Conservation (phyloP, 768 basidiomycete genomes). For the Leccinum longicurvipes region DNA sequence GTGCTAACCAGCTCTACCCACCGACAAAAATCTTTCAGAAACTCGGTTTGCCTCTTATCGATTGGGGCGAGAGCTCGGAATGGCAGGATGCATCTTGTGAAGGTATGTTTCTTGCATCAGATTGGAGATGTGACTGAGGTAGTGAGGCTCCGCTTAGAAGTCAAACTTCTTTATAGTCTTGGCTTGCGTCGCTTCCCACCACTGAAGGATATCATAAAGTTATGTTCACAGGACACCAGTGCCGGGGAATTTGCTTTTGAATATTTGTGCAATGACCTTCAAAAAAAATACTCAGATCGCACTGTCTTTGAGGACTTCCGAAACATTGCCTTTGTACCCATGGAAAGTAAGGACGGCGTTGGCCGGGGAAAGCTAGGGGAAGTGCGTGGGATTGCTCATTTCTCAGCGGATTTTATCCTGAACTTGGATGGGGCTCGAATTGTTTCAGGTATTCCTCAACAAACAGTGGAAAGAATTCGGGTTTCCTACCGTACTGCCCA, state of each 20-base stretch:
- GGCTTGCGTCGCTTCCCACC: constrained; percentile 40
- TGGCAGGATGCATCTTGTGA: constrained; percentile 43
- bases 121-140: neutral
- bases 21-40: constrained; percentile 64
- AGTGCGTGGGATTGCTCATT: neutral
- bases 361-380: neutral
- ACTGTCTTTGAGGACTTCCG: constrained; percentile 41
- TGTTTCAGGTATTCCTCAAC: constrained; percentile 4
- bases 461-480: constrained; percentile 53
- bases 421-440: neutral
- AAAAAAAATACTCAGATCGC: constrained; percentile 30
- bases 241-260: constrained; percentile 57
- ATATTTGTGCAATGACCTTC: constrained; percentile 59
- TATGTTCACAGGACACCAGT: constrained; percentile 58
- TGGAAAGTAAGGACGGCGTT: neutral
- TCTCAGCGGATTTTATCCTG: neutral
- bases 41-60: constrained; percentile 73
- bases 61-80: constrained; percentile 70
- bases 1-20: constrained; percentile 77
- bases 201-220: constrained; percentile 55
- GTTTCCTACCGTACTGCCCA: constrained; percentile 59
- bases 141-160: neutral
- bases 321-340: neutral
- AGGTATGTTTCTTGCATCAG: neutral
- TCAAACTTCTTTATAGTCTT: neutral